These are phyloP conservation scores for Chaetomiaceae sp. DNA, from an alignment of 2,329 filamentous ascomycete genomes.

Conservation along the genomic window DNA sequence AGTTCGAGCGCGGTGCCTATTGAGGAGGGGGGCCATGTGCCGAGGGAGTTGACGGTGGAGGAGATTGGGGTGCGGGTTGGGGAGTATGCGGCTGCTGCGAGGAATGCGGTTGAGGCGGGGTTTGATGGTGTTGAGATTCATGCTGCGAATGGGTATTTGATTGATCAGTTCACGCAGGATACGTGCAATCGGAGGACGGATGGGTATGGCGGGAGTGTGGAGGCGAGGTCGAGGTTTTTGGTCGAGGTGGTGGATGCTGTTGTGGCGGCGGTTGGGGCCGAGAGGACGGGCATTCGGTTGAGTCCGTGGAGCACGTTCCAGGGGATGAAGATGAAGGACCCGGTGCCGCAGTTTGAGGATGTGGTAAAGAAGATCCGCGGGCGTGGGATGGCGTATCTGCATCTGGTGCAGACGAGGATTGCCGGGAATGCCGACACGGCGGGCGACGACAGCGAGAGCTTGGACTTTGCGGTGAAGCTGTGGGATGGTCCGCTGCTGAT, in stretches of 20 bases:
- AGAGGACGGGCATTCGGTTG: constrained; percentile 47
- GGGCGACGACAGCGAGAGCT: constrained; percentile 18
- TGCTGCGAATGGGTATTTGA: constrained; percentile 53
- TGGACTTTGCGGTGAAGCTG: constrained; percentile 30
- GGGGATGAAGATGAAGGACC: constrained; percentile 23
- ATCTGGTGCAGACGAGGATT: constrained; percentile 46
- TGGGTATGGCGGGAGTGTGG: constrained; percentile 49
- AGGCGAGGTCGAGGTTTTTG: constrained; percentile 46
- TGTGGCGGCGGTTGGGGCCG: constrained; percentile 35
- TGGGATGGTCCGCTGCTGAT: constrained; percentile 32
- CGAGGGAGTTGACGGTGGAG: constrained; percentile 42
- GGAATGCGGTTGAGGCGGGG: constrained; percentile 42
- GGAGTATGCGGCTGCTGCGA: constrained; percentile 50
- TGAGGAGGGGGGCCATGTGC: constrained; percentile 39
- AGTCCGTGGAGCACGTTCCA: constrained; percentile 49
- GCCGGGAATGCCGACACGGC: neutral
- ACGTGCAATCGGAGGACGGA: constrained; percentile 51
- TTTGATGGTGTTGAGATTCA: constrained; percentile 45
- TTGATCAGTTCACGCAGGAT: constrained; percentile 51
- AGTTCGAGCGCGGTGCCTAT: constrained; percentile 38
- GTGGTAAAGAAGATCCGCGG: constrained; percentile 22
- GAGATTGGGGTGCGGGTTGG: constrained; percentile 52
- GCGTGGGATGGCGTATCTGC: constrained; percentile 48
- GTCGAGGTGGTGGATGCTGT: constrained; percentile 49
- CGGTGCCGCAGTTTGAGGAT: constrained; percentile 21